phyloP scores from a whole-genome alignment of 2,329 filamentous ascomycete genomes.

The Clarireedia sp. region DNA sequence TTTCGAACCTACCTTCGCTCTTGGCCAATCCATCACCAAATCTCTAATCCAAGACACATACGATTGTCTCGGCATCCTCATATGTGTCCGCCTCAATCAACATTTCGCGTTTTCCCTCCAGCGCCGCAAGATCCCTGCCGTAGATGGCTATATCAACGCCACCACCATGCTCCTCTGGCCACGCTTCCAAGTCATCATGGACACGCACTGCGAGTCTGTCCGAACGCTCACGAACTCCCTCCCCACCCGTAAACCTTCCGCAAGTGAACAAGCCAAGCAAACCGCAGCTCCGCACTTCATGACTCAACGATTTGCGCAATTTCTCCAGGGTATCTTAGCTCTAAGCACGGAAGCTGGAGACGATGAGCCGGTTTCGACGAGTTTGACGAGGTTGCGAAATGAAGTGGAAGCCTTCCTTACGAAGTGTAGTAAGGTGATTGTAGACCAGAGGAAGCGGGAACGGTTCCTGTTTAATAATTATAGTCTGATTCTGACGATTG shows the following conservation, averaged over 20 bases:
- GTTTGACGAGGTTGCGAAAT: constrained; percentile 64
- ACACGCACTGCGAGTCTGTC: constrained; percentile 83
- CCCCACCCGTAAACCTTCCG: constrained; percentile 36
- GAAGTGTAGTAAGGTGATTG: constrained; percentile 67
- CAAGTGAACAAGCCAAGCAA: constrained; percentile 48
- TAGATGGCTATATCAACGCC: constrained; percentile 87
- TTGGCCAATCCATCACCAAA: constrained; percentile 71
- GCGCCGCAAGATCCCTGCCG: constrained; percentile 77
- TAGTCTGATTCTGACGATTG: constrained; percentile 86
- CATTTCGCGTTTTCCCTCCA: constrained; percentile 92
- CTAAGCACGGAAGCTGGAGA: constrained; percentile 88
- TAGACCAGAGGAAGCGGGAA: constrained; percentile 72
- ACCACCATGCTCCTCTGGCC: constrained; percentile 97
- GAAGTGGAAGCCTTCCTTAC: constrained; percentile 81
- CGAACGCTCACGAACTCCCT: constrained; percentile 50
- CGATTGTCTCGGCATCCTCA: constrained; percentile 77
- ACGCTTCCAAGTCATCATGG: constrained; percentile 88
- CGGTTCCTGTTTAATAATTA: constrained; percentile 95
- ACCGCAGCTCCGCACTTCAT: constrained; percentile 82
- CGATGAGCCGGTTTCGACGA: constrained; percentile 83
- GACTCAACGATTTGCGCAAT: constrained; percentile 91
- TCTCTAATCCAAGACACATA: constrained; percentile 67
- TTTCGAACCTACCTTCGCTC: constrained; percentile 81
- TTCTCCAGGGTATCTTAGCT: constrained; percentile 74
- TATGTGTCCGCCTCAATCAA: constrained; percentile 91